Percentiles rank a stretch among this genome's conserved stretches.
phyloP scores from a whole-genome alignment of 768 basidiomycete genomes.

The Termitomyces sp. region DNA sequence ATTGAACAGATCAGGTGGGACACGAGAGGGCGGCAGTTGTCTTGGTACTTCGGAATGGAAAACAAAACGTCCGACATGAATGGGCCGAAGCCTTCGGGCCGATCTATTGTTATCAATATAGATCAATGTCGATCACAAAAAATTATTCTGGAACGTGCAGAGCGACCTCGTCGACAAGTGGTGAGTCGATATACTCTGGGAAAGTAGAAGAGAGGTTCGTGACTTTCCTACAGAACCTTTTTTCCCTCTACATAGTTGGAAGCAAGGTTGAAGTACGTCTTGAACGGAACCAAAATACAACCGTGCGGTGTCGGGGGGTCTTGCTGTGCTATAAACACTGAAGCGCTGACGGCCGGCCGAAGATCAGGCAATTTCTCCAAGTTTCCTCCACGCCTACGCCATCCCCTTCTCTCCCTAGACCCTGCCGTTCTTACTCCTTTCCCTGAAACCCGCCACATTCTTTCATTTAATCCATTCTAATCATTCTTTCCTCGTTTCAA shows the following conservation, averaged over 20 bases:
- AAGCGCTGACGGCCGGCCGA: background rate
- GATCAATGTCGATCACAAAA: background rate
- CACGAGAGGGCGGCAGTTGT: background rate
- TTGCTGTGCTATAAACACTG: background rate
- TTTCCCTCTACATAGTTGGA: background rate
- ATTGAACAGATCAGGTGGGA: background rate
- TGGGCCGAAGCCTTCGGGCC: background rate
- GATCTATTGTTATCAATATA: background rate
- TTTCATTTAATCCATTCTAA: slow-evolving; percentile 1
- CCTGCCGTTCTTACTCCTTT: background rate
- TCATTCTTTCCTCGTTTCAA: background rate
- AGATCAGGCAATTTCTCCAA: background rate
- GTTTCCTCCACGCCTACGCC: slow-evolving; percentile 8
- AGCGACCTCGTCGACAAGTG: background rate
- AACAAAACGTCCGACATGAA: background rate
- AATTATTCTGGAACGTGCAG: background rate
- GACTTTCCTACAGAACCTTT: background rate
- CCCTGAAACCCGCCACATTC: background rate
- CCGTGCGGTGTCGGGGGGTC: background rate
- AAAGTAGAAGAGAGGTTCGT: background rate
- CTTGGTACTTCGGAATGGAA: background rate
- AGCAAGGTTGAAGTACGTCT: background rate
- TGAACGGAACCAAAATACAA: background rate
- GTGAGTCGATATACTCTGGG: background rate
- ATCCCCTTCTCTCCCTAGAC: background rate